Evolutionary conservation across 1,284 basidiomycete species (phyloP).

Genomic region (Ustilago cynodontis): DNA sequence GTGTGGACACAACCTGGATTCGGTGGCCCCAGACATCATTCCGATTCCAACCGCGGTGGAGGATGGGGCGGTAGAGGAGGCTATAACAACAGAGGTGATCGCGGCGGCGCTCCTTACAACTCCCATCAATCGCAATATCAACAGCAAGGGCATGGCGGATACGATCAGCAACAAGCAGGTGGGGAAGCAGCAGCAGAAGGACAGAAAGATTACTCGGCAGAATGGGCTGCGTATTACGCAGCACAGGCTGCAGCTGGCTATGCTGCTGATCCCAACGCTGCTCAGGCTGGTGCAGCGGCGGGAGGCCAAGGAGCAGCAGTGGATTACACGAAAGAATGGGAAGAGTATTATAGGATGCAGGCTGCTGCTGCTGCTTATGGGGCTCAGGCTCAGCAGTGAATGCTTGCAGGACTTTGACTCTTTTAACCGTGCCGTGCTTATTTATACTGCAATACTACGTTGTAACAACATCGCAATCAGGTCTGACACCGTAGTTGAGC

Average conservation of each 20-base stretch:
- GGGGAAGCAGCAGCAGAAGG: slow-evolving; percentile 16
- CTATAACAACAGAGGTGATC: slow-evolving; percentile 34
- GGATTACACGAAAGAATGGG: slow-evolving; percentile 69
- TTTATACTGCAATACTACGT: neutral
- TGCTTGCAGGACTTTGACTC: too few relatives aligned
- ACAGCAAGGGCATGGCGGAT: slow-evolving; percentile 13
- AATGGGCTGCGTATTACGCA: slow-evolving; percentile 68
- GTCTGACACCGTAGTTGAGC: too few relatives aligned
- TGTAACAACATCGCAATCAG: neutral
- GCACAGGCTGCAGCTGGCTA: slow-evolving; percentile 48
- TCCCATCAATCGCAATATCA: slow-evolving; percentile 16
- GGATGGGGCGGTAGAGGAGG: slow-evolving; percentile 36
- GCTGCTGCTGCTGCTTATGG: slow-evolving; percentile 39
- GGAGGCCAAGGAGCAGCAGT: slow-evolving; percentile 21
- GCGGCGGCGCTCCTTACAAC: neutral
- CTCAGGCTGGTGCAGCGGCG: slow-evolving; percentile 28
- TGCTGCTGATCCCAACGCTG: slow-evolving; percentile 25
- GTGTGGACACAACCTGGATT: slow-evolving; percentile 63
- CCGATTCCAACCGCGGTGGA: slow-evolving; percentile 22
- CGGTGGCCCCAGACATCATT: slow-evolving; percentile 34
- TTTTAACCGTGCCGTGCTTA: neutral
- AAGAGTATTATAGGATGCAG: slow-evolving; percentile 63
- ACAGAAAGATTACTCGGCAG: slow-evolving; percentile 66
- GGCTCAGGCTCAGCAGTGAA: slow-evolving; percentile 5
- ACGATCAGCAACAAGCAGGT: slow-evolving; percentile 14